These are phyloP conservation scores for Cicer chorassanicum DNA, from an alignment of 306 rosid genomes.

Conservation along the genomic window DNA sequence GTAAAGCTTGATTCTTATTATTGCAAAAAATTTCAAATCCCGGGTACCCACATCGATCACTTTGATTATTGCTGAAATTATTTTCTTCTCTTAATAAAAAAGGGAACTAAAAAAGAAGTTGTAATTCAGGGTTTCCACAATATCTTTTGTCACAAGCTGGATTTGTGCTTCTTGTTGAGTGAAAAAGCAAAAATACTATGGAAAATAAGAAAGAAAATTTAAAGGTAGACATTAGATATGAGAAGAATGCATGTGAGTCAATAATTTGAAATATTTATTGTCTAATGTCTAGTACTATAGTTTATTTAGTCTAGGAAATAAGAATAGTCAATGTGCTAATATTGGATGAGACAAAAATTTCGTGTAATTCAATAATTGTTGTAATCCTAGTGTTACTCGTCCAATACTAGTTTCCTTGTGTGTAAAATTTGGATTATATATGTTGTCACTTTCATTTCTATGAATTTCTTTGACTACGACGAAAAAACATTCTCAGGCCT, in stretches of 20 bases:
- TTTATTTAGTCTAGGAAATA: no score
- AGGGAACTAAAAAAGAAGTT: slow-evolving; percentile 44
- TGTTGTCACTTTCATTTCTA: not conserved
- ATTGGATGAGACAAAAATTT: not conserved
- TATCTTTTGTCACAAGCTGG: slow-evolving; percentile 17
- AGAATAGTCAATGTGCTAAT: not conserved
- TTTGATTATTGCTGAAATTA: not conserved
- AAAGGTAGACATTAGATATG: slow-evolving; percentile 35
- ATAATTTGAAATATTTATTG: not conserved
- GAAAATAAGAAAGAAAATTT: slow-evolving; percentile 26
- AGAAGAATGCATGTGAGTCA: not conserved
- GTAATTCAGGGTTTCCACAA: not conserved
- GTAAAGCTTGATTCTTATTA: not conserved
- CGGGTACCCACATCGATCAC: not conserved
- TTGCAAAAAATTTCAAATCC: slow-evolving; percentile 40
- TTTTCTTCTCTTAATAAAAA: slow-evolving; percentile 22
- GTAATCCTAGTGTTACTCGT: slow-evolving; percentile 31
- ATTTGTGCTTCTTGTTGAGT: slow-evolving; percentile 1
- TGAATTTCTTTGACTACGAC: not conserved
- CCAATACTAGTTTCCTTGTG: slow-evolving; percentile 10
- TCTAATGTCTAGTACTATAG: not conserved
- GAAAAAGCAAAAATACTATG: slow-evolving; percentile 24
- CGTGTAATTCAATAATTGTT: not conserved
- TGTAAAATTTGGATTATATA: not conserved
- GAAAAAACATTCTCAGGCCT: not conserved